Evolutionary conservation across 2,329 filamentous ascomycete genomes (phyloP), one percentile per base, ranked within the genome.

Genomic region (Pseudogymnoascus verrucosus): DNA sequence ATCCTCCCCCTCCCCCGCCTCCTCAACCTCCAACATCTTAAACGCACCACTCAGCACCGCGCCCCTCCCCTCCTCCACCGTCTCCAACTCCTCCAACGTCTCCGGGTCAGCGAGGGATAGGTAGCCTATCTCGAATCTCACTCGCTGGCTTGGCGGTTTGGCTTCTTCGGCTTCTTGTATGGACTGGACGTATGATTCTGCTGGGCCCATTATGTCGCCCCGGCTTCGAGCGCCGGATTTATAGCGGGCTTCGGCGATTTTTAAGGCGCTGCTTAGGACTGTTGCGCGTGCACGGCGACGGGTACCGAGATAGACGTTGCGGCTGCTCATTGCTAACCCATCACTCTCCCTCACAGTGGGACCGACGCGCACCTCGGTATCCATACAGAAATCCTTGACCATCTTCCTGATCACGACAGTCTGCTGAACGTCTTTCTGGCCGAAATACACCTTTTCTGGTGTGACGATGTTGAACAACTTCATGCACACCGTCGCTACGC

Each of bases 391-490:
- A 75, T 99, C 95, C 68, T 86, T 82, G 34, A 97, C 89, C 84
- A 99, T 87, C 51, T 89, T 86, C 71, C 85, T 87, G 71, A 99
- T 90, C 10, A 99, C 84, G 16, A 96, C 90, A 0, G 92, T 96
- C 77, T 99, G 95, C 79, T 99, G 95, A 19, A 97, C 86, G 75
- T 99, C 95, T 78, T 99, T 99, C 76, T 98, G 95, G 3, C 95
- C 95, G 78, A 99, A 97, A 77, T 96, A 95, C 4, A 91, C 90
- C 51, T 83, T 83, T 64, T 93, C 88, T 3, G 91, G 89, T 67
- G 85, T 82, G 54, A 91, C 87, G 63, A 92, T 90, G 71, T 93
- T 93, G 78, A 96, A 93, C 12, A 96, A 78, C 77, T 96, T 99
- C 84, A 93, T 95, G 78, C 93, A 97, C 1, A 99, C 89, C 1